Conservation (phyloP, 192 early-diverging fungal genomes). For the Backusella macrospora region DNA sequence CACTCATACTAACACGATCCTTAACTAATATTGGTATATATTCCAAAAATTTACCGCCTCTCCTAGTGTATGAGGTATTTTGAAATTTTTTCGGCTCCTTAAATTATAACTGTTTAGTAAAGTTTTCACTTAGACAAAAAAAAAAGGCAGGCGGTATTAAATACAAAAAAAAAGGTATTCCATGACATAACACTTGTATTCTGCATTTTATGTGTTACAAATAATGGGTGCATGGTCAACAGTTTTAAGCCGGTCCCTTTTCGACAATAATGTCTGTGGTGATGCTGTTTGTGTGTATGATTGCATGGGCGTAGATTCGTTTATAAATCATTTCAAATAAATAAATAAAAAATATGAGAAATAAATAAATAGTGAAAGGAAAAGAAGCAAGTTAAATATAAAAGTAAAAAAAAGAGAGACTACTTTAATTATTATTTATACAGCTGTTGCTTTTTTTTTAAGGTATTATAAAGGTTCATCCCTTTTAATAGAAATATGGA, state of each 20-base stretch:
- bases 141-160: no score
- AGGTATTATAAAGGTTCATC: background rate
- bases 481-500: background rate
- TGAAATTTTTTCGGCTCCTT: no score
- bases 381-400: background rate
- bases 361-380: background rate
- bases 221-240: background rate
- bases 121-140: no score
- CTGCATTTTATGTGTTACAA: background rate
- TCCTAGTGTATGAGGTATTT: no score
- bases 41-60: no score
- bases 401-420: background rate
- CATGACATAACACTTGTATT: slow-evolving; percentile 1
- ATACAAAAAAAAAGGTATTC: no score
- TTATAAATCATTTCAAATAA: no score
- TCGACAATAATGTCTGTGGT: background rate
- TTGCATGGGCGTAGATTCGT: background rate
- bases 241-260: background rate
- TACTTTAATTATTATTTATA: background rate
- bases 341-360: background rate
- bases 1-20: no score
- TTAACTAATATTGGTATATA: no score
- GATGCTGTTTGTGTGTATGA: background rate
- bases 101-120: no score
- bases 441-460: no score